Conservation (phyloP, 139 green algal species). For the Coccomyxa sp. region DNA sequence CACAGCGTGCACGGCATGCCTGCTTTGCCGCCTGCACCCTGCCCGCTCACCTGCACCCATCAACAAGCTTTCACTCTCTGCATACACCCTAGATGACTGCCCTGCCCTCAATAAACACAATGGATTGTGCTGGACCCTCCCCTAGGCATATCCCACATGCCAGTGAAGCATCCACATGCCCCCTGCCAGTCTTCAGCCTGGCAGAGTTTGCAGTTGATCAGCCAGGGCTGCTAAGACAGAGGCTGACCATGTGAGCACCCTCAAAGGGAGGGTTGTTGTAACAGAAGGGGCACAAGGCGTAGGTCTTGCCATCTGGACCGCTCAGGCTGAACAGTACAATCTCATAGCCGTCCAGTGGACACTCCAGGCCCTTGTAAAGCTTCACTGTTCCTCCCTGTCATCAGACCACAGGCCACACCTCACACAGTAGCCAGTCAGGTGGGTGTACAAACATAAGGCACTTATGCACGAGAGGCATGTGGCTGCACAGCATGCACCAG, state of each 20-base stretch:
- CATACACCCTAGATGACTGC: too few species aligned
- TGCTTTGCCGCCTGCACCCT: constrained; percentile 28
- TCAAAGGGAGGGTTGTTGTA: constrained; percentile 87
- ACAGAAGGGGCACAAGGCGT: constrained; percentile 84
- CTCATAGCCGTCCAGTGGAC: constrained; percentile 85
- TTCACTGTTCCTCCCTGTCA: constrained; percentile 62
- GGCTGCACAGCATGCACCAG: too few species aligned
- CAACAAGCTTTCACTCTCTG: neutral
- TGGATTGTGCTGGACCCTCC: too few species aligned
- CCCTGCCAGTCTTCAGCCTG: too few species aligned
- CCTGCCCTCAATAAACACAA: too few species aligned
- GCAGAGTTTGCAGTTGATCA: too few species aligned
- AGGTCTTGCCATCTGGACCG: constrained; percentile 75
- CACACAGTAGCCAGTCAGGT: neutral
- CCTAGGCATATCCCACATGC: too few species aligned
- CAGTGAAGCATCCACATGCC: too few species aligned
- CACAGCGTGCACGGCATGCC: constrained; percentile 83
- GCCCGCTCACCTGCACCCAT: neutral
- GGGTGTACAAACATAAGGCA: neutral
- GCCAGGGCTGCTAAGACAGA: too few species aligned
- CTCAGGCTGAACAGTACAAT: constrained; percentile 82
- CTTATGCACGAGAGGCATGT: neutral
- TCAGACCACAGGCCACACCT: neutral
- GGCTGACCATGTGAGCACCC: constrained; percentile 35
- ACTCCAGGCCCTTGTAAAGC: constrained; percentile 81